Base-by-base conservation (phyloP, 2,329 filamentous ascomycete genomes). In the Botrytis aclada region DNA sequence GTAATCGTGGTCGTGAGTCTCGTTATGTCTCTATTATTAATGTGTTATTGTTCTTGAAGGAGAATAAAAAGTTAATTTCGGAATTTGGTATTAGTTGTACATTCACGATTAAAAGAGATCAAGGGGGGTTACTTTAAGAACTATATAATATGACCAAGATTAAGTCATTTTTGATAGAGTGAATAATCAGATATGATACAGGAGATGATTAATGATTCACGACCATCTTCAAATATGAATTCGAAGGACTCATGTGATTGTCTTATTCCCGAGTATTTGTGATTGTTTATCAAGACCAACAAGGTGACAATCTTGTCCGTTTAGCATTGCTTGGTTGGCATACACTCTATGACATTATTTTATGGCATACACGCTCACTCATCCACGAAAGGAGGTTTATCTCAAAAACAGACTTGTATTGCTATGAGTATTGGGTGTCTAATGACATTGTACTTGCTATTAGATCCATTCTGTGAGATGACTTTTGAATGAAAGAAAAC, bases 401-500 rank as follows among this genome's bases (percentile, higher is more conserved):
- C 70, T 72, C 70, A 51, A 69, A 47, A 43, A 67, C n/a, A 64
- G 51, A 54, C 51, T 69, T 69, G 25, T 39, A 72, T 72, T 72
- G 70, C 70, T 69, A 69, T 60, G 51, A 29, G 51, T 72, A 62
- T 39, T 34, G 61, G 54, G 70, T n/a, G 56, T 72, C 70, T 69
- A 61, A 67, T 72, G 70, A 56, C 63, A 39, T 72, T 72, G 70
- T 72, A 51, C 70, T 69, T 69, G 63, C 51, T 67, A 72, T 69
- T 69, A 66, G 43, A 29, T 51, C 47, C 67, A 62, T 63, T 63
- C 63, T 71, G 67, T 60, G 58, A 65, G 47, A 51, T 54, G 61
- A 74, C 73, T 74, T 74, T 74, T 74, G 34, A 69, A 72, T 39
- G 32, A 73, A 67, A 70, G 61, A 47, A 51, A 64, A 61, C 34